A percentile compares a stretch with the other conserved stretches of the same genome.
phyloP scores from a whole-genome alignment of 2,329 filamentous ascomycete species.

The Penicillium hesseltinei region DNA sequence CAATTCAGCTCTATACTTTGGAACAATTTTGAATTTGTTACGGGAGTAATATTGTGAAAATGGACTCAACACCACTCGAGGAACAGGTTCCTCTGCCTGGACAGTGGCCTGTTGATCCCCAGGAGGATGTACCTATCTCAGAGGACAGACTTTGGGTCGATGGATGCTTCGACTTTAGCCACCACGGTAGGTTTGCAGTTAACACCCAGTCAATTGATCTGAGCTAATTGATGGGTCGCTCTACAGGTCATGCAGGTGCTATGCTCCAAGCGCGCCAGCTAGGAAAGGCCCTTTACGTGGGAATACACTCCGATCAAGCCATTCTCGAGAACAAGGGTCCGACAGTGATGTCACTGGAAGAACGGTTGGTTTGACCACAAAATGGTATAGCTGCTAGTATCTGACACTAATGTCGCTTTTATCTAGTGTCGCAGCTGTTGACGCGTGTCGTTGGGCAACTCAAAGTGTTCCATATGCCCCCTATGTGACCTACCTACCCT shows the following conservation, averaged over 20 bases:
- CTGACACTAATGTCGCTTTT: not conserved
- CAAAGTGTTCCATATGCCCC: slow-evolving; percentile 79
- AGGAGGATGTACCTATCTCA: slow-evolving; percentile 56
- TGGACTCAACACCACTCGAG: slow-evolving; percentile 23
- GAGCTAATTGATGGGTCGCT: not conserved
- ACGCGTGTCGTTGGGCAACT: slow-evolving; percentile 94
- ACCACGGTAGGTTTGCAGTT: slow-evolving; percentile 66
- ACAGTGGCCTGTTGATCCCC: slow-evolving; percentile 64
- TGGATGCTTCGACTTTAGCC: slow-evolving; percentile 98
- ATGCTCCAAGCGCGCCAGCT: slow-evolving; percentile 94
- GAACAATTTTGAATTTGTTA: not conserved
- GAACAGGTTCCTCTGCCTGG: slow-evolving; percentile 52
- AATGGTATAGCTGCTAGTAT: not conserved
- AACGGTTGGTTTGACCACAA: slow-evolving; percentile 59
- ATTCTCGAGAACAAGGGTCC: slow-evolving; percentile 97
- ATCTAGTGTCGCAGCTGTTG: slow-evolving; percentile 74
- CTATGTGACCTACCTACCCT: slow-evolving; percentile 89
- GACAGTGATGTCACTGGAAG: slow-evolving; percentile 90
- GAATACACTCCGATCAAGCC: slow-evolving; percentile 91
- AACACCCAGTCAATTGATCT: slow-evolving; percentile 9
- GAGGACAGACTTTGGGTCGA: slow-evolving; percentile 92
- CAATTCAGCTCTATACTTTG: not conserved
- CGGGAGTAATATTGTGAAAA: not conserved
- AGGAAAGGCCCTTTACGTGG: slow-evolving; percentile 82
- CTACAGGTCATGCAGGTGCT: slow-evolving; percentile 83